Evolutionary conservation across 2,329 filamentous ascomycete genomes (phyloP), one percentile per base, ranked within the genome.

Genomic region (Fonsecaea multimorphosa): DNA sequence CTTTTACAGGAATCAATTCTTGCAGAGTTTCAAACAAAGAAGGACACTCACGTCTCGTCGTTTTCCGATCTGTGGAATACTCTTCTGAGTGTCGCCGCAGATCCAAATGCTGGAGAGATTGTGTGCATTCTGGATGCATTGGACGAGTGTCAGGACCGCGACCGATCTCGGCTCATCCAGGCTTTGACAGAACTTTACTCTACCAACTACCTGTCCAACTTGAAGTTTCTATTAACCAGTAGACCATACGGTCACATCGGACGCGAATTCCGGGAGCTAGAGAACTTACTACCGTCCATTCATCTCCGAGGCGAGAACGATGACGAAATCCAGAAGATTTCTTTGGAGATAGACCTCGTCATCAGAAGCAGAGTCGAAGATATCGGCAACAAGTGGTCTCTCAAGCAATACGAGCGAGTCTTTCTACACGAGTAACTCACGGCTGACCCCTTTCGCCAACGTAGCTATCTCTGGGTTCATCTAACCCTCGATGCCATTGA

Each of bases 391-490:
- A 11, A 19, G 32, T 3, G 40, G 61, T 34, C 38, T 44, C 27
- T 34, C 22, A 8, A 29, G 12, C 14, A 12, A 22, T 61, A 38
- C 6, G 56, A 46, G 31, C 22, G 8, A n/a, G 66, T 16, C 19
- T 24, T 14, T 56, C 32, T 56, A 9, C 19, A 40, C 52, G 19
- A 8, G 59, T 1, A 32, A 34, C 31, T 51, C 19, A 56, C 52
- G 14, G 22, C 55, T 2, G 72, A 72, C 34, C 38, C 68, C 16
- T 9, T 9, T 34, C 32, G 32, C 32, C 56, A 75, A 40, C 70
- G 74, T 8, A 76, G 74, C 0, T 76, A 75, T 64, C 69, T 75
- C 8, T 76, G 74, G 74, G 38, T 74, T 7, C 53, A 70, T 61
- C 60, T 71, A 16, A 56, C 32, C 3, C 31, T 56, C 2, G 53